Evolutionary conservation across 2,329 filamentous ascomycete genomes (phyloP).

Genomic region (Colletotrichum salicis): DNA sequence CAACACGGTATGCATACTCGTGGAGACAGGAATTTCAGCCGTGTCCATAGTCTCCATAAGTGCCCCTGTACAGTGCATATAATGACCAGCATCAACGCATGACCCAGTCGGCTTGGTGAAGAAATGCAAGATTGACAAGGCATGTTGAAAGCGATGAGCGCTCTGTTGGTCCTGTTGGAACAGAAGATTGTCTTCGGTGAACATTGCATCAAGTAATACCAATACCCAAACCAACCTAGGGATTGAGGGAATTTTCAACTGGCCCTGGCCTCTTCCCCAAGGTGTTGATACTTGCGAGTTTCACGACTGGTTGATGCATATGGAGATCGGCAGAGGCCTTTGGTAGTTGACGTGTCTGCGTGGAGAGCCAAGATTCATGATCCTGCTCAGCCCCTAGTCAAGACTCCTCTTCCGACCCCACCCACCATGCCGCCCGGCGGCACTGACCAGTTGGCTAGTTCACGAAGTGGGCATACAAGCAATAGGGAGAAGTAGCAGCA

Average conservation of each 20-base stretch:
- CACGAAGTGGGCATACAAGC: not conserved
- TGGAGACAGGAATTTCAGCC: constrained; percentile 1
- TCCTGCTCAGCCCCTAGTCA: constrained; percentile 6
- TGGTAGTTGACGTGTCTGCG: constrained; percentile 25
- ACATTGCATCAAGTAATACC: not conserved
- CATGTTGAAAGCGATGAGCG: not conserved
- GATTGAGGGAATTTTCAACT: not conserved
- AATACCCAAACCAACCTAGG: not conserved
- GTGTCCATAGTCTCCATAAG: not conserved
- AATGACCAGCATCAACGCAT: not conserved
- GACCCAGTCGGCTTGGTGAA: not conserved
- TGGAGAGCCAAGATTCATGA: constrained; percentile 17
- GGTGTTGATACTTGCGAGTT: not conserved
- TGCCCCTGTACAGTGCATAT: not conserved
- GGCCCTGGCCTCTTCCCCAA: not conserved
- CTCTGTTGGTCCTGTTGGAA: too few species aligned
- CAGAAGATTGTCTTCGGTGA: not conserved
- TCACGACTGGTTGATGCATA: constrained; percentile 4
- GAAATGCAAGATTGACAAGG: not conserved
- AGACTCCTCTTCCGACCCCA: not conserved
- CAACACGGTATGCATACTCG: not conserved
- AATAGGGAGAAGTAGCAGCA: not conserved
- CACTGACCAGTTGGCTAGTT: not conserved
- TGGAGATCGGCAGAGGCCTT: constrained; percentile 22
- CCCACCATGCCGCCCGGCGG: constrained; percentile 14